Evolutionary conservation across 345 rosid genomes (phyloP).

Genomic region (Erodium maritimum): DNA sequence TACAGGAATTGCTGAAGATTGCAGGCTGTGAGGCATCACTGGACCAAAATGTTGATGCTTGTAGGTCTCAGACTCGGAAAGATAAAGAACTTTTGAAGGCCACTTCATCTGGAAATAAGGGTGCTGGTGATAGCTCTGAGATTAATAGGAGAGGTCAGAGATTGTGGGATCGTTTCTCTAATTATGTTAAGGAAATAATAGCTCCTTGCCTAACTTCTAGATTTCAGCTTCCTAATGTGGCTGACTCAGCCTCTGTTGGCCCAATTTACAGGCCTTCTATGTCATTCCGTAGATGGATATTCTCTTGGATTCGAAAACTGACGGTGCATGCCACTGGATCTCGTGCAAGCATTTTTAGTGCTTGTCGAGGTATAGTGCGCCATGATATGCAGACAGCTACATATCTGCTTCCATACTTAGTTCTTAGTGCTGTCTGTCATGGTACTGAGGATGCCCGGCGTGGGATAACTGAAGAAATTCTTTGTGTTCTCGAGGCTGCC

Average conservation of each 20-base stretch:
- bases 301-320: conserved; percentile 71
- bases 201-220: conserved; percentile 95
- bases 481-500: conserved; percentile 83
- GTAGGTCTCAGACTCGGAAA: conserved; percentile 22
- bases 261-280: conserved; percentile 80
- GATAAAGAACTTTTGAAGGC: conserved; percentile 22
- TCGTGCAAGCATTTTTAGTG: conserved; percentile 72
- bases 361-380: conserved; percentile 94
- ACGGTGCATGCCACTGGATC: conserved; percentile 81
- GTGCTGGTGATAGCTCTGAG: conserved; percentile 23
- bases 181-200: conserved; percentile 87
- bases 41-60: conserved; percentile 51
- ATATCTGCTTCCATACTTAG: conserved; percentile 86
- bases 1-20: conserved; percentile 87
- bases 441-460: conserved; percentile 73
- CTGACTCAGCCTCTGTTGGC: conserved; percentile 57
- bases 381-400: conserved; percentile 90
- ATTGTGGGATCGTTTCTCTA: conserved; percentile 87
- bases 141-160: conserved; percentile 66
- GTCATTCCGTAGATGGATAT: conserved; percentile 96
- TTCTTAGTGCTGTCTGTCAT: conserved; percentile 76
- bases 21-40: conserved; percentile 96
- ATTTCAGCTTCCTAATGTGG: conserved; percentile 80
- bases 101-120: conserved; percentile 20
- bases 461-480: conserved; percentile 76